phyloP scores from a whole-genome alignment of 2,329 filamentous ascomycete genomes.

The Ophiosphaerella korrae region DNA sequence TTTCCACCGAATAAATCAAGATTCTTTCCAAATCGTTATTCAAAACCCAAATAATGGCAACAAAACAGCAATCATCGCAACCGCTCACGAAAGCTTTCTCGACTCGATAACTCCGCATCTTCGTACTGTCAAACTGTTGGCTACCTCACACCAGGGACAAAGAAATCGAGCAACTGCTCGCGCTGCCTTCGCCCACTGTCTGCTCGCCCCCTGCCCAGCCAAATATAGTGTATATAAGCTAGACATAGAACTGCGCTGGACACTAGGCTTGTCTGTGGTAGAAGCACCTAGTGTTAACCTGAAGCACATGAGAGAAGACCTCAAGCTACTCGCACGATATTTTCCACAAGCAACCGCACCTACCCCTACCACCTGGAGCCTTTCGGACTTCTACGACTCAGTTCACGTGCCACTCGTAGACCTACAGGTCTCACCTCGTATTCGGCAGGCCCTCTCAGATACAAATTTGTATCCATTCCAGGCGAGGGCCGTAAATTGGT shows the following conservation, averaged over 20 bases:
- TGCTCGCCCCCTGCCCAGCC: slow-evolving; percentile 13
- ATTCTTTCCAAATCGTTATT: slow-evolving; percentile 23
- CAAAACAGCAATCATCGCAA: slow-evolving; percentile 26
- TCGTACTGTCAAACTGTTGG: slow-evolving; percentile 23
- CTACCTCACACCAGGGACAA: slow-evolving; percentile 22
- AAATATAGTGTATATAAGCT: slow-evolving; percentile 16
- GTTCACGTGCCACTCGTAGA: slow-evolving; percentile 65
- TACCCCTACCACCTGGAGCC: slow-evolving; percentile 48
- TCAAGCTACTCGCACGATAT: slow-evolving; percentile 33
- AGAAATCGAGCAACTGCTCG: slow-evolving; percentile 19
- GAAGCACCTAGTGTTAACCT: slow-evolving; percentile 20
- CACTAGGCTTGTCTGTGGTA: slow-evolving; percentile 31
- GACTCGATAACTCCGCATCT: slow-evolving; percentile 28
- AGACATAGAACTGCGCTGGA: slow-evolving; percentile 38
- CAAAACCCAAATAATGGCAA: slow-evolving; percentile 19
- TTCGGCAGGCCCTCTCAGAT: slow-evolving; percentile 33
- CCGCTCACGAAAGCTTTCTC: slow-evolving; percentile 16
- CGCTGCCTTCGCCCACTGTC: slow-evolving; percentile 34
- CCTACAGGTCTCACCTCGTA: slow-evolving; percentile 31
- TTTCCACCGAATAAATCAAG: slow-evolving; percentile 16
- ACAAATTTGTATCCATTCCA: slow-evolving; percentile 73
- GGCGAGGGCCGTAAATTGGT: slow-evolving; percentile 71
- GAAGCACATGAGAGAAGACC: slow-evolving; percentile 28
- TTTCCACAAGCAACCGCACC: slow-evolving; percentile 15
- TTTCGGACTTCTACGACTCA: slow-evolving; percentile 70